Base-by-base conservation (phyloP, 495 filamentous ascomycete species). In the Aspergillus avenaceus region DNA sequence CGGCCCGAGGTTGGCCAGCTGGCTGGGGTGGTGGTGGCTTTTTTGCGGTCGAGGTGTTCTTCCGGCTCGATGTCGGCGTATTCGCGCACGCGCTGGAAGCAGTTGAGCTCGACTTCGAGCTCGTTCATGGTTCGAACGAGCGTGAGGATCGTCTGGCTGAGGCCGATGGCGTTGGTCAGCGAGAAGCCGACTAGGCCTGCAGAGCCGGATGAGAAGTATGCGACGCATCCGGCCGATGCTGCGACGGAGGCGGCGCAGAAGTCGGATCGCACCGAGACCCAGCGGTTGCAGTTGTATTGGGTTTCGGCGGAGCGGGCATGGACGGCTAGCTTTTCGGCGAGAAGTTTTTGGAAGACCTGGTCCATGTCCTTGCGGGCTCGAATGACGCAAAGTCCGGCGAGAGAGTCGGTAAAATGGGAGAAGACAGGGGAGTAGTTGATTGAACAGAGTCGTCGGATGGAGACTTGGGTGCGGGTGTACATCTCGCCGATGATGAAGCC, bases 161-260 rank as follows among this genome's bases (percentile, higher is more conserved):
- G 55, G n/a, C 73, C 72, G 4, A 69, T 73, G 16, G 73, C 73
- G 44, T 74, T 75, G 23, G 68, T 73, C 16, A 78, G 52, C 14
- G 75, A 78, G 53, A 78, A 77, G 14, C 74, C 75, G 7, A 78
- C 75, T 23, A 75, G 65, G 12, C 64, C 72, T 5, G 75, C 61
- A 8, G 62, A 50, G 18, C 65, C 69, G 6, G 67, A 62, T 44
- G 66, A 65, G 25, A 63, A 67, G 23, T 75, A 63, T 5, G 75
- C 75, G 45, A 79, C 72, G 26, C 62, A 62, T 26, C 73, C 74
- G 0, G 74, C 75, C 9, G 62, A 63, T 4, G 73, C 63, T 16
- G 68, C 69, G 12, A 78, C 72, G 3, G 72, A 52, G 6, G 75
- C 72, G 1, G 74, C 73, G 49, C 73, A 67, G 56, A 76, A 64